Conservation (phyloP, 768 basidiomycete species). For the Mycena galopus region DNA sequence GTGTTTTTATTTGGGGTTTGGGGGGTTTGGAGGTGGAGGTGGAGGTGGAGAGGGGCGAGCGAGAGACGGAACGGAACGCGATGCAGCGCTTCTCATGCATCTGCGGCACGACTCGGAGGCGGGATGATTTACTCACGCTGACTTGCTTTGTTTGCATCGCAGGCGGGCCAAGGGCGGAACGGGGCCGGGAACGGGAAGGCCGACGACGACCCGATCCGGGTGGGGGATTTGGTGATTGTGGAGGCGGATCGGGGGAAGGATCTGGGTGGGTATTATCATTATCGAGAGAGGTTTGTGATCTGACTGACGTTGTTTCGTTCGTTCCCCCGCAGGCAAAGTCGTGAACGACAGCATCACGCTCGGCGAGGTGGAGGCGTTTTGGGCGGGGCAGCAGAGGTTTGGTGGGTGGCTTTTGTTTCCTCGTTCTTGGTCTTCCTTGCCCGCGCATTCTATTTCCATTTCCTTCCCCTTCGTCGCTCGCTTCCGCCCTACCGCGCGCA, state of each 20-base stretch:
- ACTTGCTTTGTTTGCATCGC: background rate
- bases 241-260: conserved; percentile 97
- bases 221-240: conserved; percentile 95
- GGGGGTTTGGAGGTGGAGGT: too few relatives aligned
- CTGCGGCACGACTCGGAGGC: too few relatives aligned
- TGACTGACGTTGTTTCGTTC: too few relatives aligned
- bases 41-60: too few relatives aligned
- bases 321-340: conserved; percentile 76
- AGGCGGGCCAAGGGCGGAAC: conserved; percentile 2
- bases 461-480: too few relatives aligned
- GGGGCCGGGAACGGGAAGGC: conserved; percentile 8
- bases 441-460: too few relatives aligned
- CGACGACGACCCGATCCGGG: conserved; percentile 60
- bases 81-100: too few relatives aligned
- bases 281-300: too few relatives aligned
- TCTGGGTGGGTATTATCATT: conserved; percentile 62
- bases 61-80: too few relatives aligned
- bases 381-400: conserved; percentile 59
- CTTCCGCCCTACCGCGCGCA: too few relatives aligned
- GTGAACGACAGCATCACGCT: conserved; percentile 92
- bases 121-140: background rate
- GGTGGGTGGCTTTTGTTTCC: conserved; percentile 30
- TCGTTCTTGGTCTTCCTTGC: background rate
- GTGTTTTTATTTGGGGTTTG: background rate
- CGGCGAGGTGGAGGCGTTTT: conserved; percentile 91